phyloP scores from a whole-genome alignment of 306 rosid species.

The Sechiopsis laciniata region DNA sequence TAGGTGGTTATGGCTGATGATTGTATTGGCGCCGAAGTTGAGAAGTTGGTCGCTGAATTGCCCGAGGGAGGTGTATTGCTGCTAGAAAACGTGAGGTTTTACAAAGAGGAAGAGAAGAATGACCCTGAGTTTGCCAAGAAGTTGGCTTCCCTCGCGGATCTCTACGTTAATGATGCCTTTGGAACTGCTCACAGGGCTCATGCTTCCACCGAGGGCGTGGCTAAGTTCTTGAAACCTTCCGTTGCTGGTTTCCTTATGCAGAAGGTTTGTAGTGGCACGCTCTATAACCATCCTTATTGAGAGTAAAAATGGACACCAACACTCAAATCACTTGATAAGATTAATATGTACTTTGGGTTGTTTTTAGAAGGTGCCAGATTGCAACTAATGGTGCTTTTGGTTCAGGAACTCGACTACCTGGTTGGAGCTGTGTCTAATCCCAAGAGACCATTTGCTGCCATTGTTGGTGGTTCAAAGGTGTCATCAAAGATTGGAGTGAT shows the following conservation, averaged over 20 bases:
- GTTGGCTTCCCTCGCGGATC: conserved; percentile 87
- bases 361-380: not conserved
- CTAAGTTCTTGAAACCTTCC: conserved; percentile 75
- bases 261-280: conserved; percentile 41
- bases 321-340: not conserved
- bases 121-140: conserved; percentile 86
- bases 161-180: conserved; percentile 91
- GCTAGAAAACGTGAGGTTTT: conserved; percentile 87
- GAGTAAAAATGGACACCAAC: not conserved
- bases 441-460: conserved; percentile 91
- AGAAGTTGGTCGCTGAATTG: conserved; percentile 59
- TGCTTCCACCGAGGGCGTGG: conserved; percentile 91
- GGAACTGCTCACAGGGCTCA: conserved; percentile 97
- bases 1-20: conserved; percentile 75
- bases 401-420: conserved; percentile 88
- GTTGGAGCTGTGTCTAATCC: conserved; percentile 86
- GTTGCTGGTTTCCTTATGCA: conserved; percentile 97
- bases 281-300: not conserved
- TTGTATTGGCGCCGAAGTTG: conserved; percentile 72
- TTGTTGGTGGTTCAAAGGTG: conserved; percentile 93
- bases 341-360: not conserved
- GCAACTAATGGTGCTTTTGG: conserved; percentile 15
- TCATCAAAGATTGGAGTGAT: conserved; percentile 89
- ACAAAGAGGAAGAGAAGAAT: conserved; percentile 97
- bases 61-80: conserved; percentile 90